Percentiles rank a stretch among this genome's conserved stretches.
Conservation (phyloP, 2,329 filamentous ascomycete species). For the Fusarium abutilonis region DNA sequence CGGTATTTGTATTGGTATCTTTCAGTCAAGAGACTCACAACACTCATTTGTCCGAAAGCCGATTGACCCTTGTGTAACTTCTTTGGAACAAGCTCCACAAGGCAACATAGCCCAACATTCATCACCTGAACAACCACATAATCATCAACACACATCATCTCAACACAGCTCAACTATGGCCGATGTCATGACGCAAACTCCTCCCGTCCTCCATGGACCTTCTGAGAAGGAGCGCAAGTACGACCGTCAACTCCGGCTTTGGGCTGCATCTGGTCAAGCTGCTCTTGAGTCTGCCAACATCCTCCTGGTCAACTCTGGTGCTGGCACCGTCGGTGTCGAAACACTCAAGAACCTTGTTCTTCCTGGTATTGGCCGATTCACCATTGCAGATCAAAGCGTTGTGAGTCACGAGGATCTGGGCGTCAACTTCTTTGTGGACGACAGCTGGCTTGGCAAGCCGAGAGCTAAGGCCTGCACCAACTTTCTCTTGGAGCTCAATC, state of each 20-base stretch:
- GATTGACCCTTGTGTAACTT: neutral
- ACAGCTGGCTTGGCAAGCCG: constrained; percentile 77
- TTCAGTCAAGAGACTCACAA: constrained; percentile 1
- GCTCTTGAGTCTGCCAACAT: constrained; percentile 91
- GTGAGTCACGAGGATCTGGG: constrained; percentile 88
- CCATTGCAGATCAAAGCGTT: constrained; percentile 81
- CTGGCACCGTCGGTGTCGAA: constrained; percentile 89
- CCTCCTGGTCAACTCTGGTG: constrained; percentile 86
- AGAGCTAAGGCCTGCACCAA: constrained; percentile 82
- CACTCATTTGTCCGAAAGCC: constrained; percentile 22
- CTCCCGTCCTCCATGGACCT: constrained; percentile 57
- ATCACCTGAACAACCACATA: constrained; percentile 10
- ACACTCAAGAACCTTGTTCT: constrained; percentile 97
- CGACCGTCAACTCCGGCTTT: constrained; percentile 92
- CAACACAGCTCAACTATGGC: constrained; percentile 39
- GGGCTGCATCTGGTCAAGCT: constrained; percentile 91
- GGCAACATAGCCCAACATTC: constrained; percentile 6
- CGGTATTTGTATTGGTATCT: constrained; percentile 8
- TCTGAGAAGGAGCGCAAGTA: constrained; percentile 80
- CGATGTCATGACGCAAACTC: constrained; percentile 47
- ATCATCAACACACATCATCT: neutral
- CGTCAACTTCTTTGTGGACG: constrained; percentile 95
- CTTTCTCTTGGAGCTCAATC: constrained; percentile 87
- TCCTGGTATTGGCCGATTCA: constrained; percentile 91
- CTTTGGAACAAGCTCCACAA: constrained; percentile 1